Evolutionary conservation across 163 green algal species (phyloP), one percentile per base, ranked within the genome.

Genomic region (Chlamydomonas reinhardtii): DNA sequence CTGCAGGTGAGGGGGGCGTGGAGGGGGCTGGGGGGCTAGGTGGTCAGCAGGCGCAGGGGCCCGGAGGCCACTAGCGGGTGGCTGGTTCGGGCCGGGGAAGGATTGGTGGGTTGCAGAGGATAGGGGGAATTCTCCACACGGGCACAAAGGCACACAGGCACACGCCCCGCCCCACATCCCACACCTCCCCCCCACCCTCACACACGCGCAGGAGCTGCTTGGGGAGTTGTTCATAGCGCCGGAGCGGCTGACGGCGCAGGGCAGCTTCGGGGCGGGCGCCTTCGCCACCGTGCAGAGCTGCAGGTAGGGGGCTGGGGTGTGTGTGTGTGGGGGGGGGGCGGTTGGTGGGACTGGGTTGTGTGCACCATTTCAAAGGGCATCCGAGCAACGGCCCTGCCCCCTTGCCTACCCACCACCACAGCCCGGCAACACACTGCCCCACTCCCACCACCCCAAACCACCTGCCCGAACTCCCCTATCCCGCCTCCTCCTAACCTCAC

Each of bases 201-300:
- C 32, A 31, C 59, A 12, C 59, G 2, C 20, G 2, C 83, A 94
- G 82, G 91, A 94, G 85, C 83, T 94, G 48, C 86, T 95, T 34
- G 90, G 90, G 0, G 86, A 91, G 77, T 77, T 94, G 77, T 95
- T 91, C 77, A 85, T 95, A 0, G 66, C 91, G n/a, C 75, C 90
- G 1, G 43, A 73, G 17, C 54, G 61, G 27, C 88, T 95, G 35
- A 29, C 59, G 17, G 80, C 72, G 22, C 78, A 90, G 71, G 88
- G 85, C 37, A 52, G 71, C 22, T 74, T 93, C 43, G 90, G 90
- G 0, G 62, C 90, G 82, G 90, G 90, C 34, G 89, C 80, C 1
- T 92, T 87, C 62, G 89, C 89, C 8, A 89, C 84, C 0, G 89
- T 92, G 19, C 73, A 88, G 70, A 74, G 39, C 25, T 86, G 80